These are phyloP conservation scores for Fusarium sp. DNA, from an alignment of 2,329 filamentous ascomycete genomes.

Conservation along the genomic window DNA sequence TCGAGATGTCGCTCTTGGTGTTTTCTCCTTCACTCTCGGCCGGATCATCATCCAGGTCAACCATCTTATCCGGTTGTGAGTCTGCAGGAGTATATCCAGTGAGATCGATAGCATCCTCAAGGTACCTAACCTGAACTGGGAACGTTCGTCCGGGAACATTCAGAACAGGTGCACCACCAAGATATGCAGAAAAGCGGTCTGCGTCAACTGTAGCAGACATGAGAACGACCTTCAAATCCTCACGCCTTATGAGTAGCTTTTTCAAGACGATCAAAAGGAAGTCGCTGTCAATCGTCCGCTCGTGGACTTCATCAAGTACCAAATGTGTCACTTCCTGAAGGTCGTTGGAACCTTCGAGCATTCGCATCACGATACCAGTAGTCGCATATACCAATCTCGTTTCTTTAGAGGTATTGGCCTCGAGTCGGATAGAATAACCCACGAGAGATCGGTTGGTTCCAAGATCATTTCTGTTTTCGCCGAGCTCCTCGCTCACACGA, in stretches of 20 bases:
- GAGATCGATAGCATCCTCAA: conserved; percentile 93
- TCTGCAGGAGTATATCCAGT: conserved; percentile 78
- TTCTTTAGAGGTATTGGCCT: conserved; percentile 85
- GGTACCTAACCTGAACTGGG: conserved; percentile 87
- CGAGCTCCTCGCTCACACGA: conserved; percentile 94
- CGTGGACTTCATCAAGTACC: conserved; percentile 97
- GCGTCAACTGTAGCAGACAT: conserved; percentile 99
- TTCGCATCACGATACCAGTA: conserved; percentile 94
- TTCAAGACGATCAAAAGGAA: conserved; percentile 94
- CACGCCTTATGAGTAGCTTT: conserved; percentile 81
- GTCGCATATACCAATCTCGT: conserved; percentile 93
- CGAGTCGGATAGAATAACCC: conserved; percentile 93
- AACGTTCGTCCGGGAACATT: conserved; percentile 95
- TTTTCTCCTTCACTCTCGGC: conserved; percentile 67
- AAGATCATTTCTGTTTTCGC: conserved; percentile 85
- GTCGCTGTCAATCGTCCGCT: conserved; percentile 96
- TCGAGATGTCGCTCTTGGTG: conserved; percentile 70
- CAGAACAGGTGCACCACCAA: conserved; percentile 87
- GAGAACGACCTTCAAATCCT: conserved; percentile 90
- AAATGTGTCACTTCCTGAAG: conserved; percentile 92
- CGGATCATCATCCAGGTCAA: conserved; percentile 75
- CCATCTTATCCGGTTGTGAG: conserved; percentile 65
- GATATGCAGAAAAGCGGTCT: conserved; percentile 89
- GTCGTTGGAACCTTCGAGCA: conserved; percentile 92
- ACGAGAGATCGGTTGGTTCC: conserved; percentile 88